Base-by-base conservation (phyloP, 768 basidiomycete species). In the Gymnopilus junonius region DNA sequence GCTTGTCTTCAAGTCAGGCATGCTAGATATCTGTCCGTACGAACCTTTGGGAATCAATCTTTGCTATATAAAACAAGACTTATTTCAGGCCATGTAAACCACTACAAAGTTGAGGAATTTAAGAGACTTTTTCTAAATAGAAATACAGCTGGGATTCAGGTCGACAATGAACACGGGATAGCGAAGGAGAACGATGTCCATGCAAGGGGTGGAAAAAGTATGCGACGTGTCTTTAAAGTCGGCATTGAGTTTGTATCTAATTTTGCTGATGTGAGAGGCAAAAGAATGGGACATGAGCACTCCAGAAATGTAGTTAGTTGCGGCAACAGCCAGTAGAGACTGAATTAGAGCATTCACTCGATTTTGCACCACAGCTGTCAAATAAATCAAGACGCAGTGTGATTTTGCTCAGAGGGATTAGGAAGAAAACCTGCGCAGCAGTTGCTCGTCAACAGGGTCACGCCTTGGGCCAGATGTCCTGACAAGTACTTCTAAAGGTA, bases 401-500 rank as follows among this genome's bases (percentile, higher is more conserved):
- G 46, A 35, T 35, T 58, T 20, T 29, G 20, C 23, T 56, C 25
- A 21, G 15, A 42, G n/a, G 40, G 27, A 35, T 64, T 71, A 75
- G 7, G 76, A 77, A 40, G 81, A 77, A 69, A 91, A 87, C 25
- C 85, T 83, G 66, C 85, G 83, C 53, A 91, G 75, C 58, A 87
- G 76, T 61, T 86, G 85, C 67, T 90, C 88, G 68, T 90, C 89
- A 23, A 81, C 78, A 54, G 88, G 87, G 67, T 90, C 83, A 11
- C 89, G 83, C 70, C 82, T 76, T 17, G 84, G 83, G 31, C 79
- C 82, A n/a, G 83, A 74, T 20, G 84, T 76, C 57, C 75, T 82
- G 71, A 87, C 84, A 14, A 90, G 84, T 51, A 86, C 83, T 67
- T 87, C 83, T 31, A 91, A 81, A 48, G 89, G 89, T 11, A 91